Percentiles rank a stretch among this genome's conserved stretches.
Evolutionary conservation across 352 stramenopile species (phyloP).

Genomic region (Pythium insidiosum): DNA sequence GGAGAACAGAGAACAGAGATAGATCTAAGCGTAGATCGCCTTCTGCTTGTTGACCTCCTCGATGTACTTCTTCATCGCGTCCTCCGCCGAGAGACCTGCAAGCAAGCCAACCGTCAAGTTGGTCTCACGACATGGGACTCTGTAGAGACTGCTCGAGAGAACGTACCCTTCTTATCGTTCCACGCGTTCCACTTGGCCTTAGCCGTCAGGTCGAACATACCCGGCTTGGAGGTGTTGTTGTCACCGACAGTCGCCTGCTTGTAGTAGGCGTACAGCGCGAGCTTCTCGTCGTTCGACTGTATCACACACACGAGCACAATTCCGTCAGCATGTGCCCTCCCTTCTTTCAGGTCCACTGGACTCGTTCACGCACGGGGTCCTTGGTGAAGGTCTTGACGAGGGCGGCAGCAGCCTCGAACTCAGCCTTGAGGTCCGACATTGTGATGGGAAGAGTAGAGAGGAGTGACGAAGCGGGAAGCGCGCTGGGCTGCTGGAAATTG

Average conservation of each 20-base stretch:
- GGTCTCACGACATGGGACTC: too few relatives aligned
- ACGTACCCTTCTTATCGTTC: constrained; percentile 66
- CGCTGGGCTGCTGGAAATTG: constrained; percentile 16
- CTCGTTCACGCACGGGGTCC: too few relatives aligned
- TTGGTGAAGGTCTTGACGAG: constrained; percentile 79
- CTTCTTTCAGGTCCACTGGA: not conserved
- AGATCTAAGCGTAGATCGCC: constrained; percentile 67
- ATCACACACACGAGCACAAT: too few relatives aligned
- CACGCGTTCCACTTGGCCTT: constrained; percentile 89
- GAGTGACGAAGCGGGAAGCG: constrained; percentile 9
- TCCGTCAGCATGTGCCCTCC: too few relatives aligned
- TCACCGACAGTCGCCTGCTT: constrained; percentile 88
- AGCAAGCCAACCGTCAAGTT: not conserved
- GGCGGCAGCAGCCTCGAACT: constrained; percentile 79
- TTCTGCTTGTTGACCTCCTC: constrained; percentile 78
- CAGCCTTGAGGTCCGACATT: constrained; percentile 79
- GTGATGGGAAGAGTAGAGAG: not conserved
- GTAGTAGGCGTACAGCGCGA: constrained; percentile 85
- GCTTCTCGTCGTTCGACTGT: constrained; percentile 90
- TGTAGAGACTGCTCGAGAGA: too few relatives aligned
- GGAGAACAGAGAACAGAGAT: not conserved
- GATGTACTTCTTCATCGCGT: constrained; percentile 87
- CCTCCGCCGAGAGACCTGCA: constrained; percentile 49
- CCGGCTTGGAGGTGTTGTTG: constrained; percentile 71
- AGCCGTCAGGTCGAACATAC: constrained; percentile 82